Evolutionary conservation across 345 rosid genomes (phyloP).

Genomic region (Iberis pinnata): DNA sequence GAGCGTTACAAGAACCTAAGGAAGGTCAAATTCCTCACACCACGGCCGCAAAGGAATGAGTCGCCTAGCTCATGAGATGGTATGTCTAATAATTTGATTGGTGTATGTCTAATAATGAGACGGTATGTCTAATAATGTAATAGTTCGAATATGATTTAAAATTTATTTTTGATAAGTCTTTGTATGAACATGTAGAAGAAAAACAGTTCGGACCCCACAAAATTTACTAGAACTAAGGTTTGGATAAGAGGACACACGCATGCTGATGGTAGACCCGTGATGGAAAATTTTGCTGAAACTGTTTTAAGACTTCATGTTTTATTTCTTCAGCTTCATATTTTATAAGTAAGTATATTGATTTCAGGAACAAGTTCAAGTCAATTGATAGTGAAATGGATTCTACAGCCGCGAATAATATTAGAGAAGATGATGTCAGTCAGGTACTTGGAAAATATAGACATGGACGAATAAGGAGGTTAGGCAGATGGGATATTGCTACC

Average conservation of each 20-base stretch:
- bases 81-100: background rate
- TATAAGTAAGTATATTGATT: no score
- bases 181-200: no score
- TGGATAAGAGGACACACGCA: background rate
- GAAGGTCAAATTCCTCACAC: background rate
- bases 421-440: background rate
- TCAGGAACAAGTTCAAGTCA: background rate
- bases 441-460: background rate
- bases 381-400: background rate
- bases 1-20: background rate
- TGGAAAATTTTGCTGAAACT: background rate
- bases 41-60: background rate
- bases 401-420: background rate
- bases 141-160: no score
- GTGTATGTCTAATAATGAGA: no score
- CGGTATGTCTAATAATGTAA: background rate
- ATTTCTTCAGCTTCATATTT: no score
- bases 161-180: no score
- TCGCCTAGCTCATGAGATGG: background rate
- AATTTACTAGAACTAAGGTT: constrained; percentile 3
- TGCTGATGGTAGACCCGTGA: background rate
- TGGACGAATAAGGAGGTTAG: background rate
- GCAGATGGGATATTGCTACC: background rate
- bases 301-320: background rate
- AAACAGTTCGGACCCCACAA: no score